Evolutionary conservation across 495 filamentous ascomycete species (phyloP).

Genomic region (Stereocaulon alpinum): DNA sequence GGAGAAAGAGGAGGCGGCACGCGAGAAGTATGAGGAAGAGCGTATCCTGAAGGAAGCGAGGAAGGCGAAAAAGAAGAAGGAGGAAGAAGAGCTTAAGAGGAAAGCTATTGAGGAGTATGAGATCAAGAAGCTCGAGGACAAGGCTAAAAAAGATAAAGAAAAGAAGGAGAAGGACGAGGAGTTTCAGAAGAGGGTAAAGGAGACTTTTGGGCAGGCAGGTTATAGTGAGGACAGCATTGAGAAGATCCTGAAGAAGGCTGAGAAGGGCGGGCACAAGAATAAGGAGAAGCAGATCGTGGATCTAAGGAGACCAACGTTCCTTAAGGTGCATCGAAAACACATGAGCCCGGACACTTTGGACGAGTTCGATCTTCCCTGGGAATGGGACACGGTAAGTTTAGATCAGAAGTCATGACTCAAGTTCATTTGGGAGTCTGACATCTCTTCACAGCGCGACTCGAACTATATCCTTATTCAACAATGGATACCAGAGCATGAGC

Average conservation of each 20-base stretch:
- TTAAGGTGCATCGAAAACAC: constrained; percentile 44
- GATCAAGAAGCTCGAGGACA: constrained; percentile 13
- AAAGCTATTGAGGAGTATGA: constrained; percentile 18
- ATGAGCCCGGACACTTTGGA: constrained; percentile 41
- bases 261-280: constrained; percentile 5
- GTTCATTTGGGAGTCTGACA: constrained; percentile 14
- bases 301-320: constrained; percentile 33
- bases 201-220: constrained; percentile 16
- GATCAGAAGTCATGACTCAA: not conserved
- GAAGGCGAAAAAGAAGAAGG: constrained; percentile 19
- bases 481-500: constrained; percentile 63
- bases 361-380: constrained; percentile 39
- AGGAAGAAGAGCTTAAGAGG: constrained; percentile 19
- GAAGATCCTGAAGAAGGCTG: constrained; percentile 14
- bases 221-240: constrained; percentile 20
- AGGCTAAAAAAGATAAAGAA: constrained; percentile 20
- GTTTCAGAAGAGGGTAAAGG: constrained; percentile 11
- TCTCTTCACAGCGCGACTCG: constrained; percentile 40
- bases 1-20: constrained; percentile 13
- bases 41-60: constrained; percentile 16
- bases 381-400: constrained; percentile 27
- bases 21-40: constrained; percentile 17
- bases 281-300: constrained; percentile 12
- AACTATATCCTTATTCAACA: constrained; percentile 68
- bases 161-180: constrained; percentile 21